Conservation (phyloP, 495 filamentous ascomycete genomes). For the Staphylotrichum longicolle region DNA sequence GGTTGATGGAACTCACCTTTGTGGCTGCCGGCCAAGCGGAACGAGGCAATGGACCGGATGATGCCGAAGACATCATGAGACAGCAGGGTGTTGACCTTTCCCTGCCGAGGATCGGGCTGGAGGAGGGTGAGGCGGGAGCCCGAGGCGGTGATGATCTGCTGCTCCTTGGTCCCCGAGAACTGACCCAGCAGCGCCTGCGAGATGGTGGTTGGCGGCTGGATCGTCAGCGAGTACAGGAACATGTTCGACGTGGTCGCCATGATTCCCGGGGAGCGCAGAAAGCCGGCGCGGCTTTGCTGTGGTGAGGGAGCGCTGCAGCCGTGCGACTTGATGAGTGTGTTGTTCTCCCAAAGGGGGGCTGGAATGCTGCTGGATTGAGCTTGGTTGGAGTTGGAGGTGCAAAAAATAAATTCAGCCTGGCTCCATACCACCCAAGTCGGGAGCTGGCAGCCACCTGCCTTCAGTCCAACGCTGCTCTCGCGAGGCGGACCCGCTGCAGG, state of each 20-base stretch:
- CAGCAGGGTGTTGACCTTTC: conserved; percentile 78
- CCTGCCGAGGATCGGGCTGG: conserved; percentile 77
- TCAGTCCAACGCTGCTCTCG: too few species aligned
- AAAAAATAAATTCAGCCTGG: conserved; percentile 8
- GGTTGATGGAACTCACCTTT: conserved; percentile 74
- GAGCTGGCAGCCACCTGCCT: too few species aligned
- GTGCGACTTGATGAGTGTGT: conserved; percentile 8
- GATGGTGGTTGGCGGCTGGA: conserved; percentile 84
- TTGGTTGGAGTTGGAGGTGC: background rate
- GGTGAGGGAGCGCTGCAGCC: conserved; percentile 10
- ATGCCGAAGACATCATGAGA: conserved; percentile 96
- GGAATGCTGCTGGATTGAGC: background rate
- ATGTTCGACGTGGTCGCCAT: conserved; percentile 98
- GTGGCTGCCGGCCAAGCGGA: conserved; percentile 85
- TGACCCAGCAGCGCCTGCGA: conserved; percentile 90
- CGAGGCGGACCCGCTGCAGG: background rate
- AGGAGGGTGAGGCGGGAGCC: conserved; percentile 74
- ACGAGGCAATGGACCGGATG: conserved; percentile 80
- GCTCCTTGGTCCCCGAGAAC: conserved; percentile 90
- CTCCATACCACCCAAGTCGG: too few species aligned
- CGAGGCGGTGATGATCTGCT: conserved; percentile 93
- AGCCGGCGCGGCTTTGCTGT: conserved; percentile 50
- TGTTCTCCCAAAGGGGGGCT: background rate
- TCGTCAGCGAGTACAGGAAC: conserved; percentile 95
- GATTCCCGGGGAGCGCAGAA: conserved; percentile 62